A percentile compares a stretch with the other conserved stretches of the same genome.
These are phyloP conservation scores for Carpinus fangiana DNA, from an alignment of 306 rosid species.

Conservation along the genomic window DNA sequence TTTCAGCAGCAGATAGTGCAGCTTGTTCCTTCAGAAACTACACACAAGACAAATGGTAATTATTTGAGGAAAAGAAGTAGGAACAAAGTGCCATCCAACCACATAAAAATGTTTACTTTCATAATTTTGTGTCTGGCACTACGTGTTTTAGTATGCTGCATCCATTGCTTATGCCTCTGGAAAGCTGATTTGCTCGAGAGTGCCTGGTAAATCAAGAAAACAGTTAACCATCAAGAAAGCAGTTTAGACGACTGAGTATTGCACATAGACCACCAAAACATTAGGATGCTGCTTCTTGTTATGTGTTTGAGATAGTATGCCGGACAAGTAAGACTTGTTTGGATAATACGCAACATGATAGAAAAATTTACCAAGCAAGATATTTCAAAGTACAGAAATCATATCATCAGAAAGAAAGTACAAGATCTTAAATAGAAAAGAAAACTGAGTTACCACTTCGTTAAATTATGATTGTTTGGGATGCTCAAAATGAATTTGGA, in stretches of 20 bases:
- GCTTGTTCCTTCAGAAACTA: conserved; percentile 98
- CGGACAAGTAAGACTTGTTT: neutral
- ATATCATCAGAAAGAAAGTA: neutral
- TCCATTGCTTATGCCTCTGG: conserved; percentile 97
- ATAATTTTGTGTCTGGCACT: conserved; percentile 98
- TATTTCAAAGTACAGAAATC: neutral
- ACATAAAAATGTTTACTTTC: conserved; percentile 60
- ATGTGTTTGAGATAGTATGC: neutral
- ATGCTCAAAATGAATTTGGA: neutral
- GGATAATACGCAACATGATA: neutral
- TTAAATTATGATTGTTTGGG: neutral
- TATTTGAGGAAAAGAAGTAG: conserved; percentile 16
- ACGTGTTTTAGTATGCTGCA: conserved; percentile 98
- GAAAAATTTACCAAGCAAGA: neutral
- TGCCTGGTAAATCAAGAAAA: conserved; percentile 54
- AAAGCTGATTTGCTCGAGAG: conserved; percentile 97
- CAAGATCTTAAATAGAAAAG: neutral
- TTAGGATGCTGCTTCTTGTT: neutral
- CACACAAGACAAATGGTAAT: conserved; percentile 34
- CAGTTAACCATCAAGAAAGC: conserved; percentile 29
- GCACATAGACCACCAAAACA: neutral
- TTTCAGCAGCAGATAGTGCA: conserved; percentile 83
- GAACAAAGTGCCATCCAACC: conserved; percentile 13
- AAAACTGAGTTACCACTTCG: neutral
- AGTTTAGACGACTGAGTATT: neutral